Evolutionary conservation across 345 rosid genomes (phyloP).

Genomic region (Pelargonium nanum): DNA sequence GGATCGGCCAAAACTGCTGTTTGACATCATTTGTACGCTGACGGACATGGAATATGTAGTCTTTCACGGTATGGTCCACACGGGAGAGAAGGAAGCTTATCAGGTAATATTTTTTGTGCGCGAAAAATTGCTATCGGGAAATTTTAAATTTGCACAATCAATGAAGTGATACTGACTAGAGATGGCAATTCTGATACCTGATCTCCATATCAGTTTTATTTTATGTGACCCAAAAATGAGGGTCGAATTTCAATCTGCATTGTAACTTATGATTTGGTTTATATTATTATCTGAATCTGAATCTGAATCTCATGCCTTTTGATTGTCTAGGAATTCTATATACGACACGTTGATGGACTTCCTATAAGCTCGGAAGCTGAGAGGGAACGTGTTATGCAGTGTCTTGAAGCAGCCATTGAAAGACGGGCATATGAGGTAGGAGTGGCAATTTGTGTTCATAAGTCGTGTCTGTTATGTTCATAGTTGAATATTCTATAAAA

Average conservation of each 20-base stretch:
- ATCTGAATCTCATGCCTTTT: conserved; percentile 9
- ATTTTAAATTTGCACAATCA: too few relatives aligned
- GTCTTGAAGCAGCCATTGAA: conserved; percentile 58
- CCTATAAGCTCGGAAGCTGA: conserved; percentile 47
- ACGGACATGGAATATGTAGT: conserved; percentile 94
- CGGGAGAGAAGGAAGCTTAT: conserved; percentile 59
- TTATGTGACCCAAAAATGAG: too few relatives aligned
- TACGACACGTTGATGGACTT: conserved; percentile 55
- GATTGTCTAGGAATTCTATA: conserved; percentile 51
- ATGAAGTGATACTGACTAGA: too few relatives aligned
- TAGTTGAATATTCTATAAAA: too few relatives aligned
- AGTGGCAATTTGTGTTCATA: too few relatives aligned
- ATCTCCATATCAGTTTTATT: too few relatives aligned
- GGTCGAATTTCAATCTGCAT: too few relatives aligned
- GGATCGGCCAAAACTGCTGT: conserved; percentile 77
- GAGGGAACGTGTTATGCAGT: conserved; percentile 35
- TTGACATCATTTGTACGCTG: conserved; percentile 77
- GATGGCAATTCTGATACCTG: too few relatives aligned
- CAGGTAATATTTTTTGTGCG: conserved; percentile 41
- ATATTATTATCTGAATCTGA: conserved; percentile 7
- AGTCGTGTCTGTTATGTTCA: too few relatives aligned
- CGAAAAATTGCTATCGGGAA: not conserved
- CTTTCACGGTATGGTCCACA: conserved; percentile 77
- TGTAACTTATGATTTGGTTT: too few relatives aligned
- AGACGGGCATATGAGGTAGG: conserved; percentile 42